Evolutionary conservation across 1,284 basidiomycete genomes (phyloP).

Genomic region (Apiotrichum akiyoshidainum): DNA sequence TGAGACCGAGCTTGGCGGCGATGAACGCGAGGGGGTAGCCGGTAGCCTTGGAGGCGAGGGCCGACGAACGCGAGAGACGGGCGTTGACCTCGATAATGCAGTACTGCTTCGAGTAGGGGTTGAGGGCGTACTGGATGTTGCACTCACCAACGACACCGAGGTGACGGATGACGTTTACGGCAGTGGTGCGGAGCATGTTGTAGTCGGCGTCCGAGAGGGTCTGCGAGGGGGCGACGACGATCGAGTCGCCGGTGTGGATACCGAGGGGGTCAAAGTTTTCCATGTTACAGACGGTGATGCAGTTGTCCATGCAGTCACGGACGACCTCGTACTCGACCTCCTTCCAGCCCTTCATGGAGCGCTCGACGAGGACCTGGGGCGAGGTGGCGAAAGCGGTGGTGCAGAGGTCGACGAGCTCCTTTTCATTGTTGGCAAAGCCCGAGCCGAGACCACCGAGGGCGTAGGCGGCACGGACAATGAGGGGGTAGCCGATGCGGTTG

Average conservation of each 20-base stretch:
- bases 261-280: constrained; percentile 99
- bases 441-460: constrained; percentile 92
- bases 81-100: constrained; percentile 99
- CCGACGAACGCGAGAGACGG: constrained; percentile 96
- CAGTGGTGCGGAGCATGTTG: constrained; percentile 97
- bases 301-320: constrained; percentile 87
- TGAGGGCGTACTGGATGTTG: constrained; percentile 98
- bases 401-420: constrained; percentile 80
- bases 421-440: constrained; percentile 89
- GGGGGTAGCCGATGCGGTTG: constrained; percentile 83
- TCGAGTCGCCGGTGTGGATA: constrained; percentile 99
- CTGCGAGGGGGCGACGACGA: constrained; percentile 96
- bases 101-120: constrained; percentile 91
- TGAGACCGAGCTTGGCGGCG: constrained; percentile 93
- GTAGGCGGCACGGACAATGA: constrained; percentile 95
- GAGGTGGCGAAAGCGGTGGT: constrained; percentile 93
- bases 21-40: constrained; percentile 98
- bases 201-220: constrained; percentile 97
- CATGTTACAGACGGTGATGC: constrained; percentile 99
- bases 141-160: constrained; percentile 94
- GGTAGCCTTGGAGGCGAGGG: constrained; percentile 96
- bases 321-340: constrained; percentile 99
- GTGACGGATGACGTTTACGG: constrained; percentile 96
- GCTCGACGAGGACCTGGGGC: constrained; percentile 95
- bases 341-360: constrained; percentile 99